Conservation (phyloP, 495 filamentous ascomycete genomes). For the Ramalina peruviana region DNA sequence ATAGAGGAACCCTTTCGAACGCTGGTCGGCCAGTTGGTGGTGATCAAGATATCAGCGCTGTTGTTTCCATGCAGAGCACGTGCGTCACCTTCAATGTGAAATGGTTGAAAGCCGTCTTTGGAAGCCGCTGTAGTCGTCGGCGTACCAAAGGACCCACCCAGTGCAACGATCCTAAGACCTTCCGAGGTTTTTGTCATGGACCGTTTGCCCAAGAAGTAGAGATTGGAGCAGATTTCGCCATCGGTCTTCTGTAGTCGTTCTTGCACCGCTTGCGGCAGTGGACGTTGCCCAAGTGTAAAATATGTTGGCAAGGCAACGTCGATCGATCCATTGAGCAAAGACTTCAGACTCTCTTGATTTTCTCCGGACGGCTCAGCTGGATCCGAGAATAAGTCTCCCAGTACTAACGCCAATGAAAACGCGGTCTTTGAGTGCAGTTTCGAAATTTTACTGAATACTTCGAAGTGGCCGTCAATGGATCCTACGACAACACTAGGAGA, state of each 20-base stretch:
- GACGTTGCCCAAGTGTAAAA: constrained; percentile 58
- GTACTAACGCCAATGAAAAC: constrained; percentile 71
- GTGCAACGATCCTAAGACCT: constrained; percentile 66
- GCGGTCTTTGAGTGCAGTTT: constrained; percentile 69
- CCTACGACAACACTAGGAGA: constrained; percentile 63
- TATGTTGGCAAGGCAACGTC: constrained; percentile 68
- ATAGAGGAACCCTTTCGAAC: constrained; percentile 50
- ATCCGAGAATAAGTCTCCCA: constrained; percentile 62
- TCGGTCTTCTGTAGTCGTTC: constrained; percentile 56
- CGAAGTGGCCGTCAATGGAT: constrained; percentile 58
- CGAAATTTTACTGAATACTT: constrained; percentile 63
- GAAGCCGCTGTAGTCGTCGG: constrained; percentile 35
- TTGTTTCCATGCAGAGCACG: constrained; percentile 58
- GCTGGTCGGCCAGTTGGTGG: constrained; percentile 66
- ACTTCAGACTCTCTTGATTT: constrained; percentile 42
- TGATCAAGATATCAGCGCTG: constrained; percentile 71
- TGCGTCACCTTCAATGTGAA: constrained; percentile 64
- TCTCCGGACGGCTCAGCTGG: constrained; percentile 26
- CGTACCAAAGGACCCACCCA: constrained; percentile 56
- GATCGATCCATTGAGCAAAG: constrained; percentile 57
- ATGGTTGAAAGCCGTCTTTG: constrained; percentile 50
- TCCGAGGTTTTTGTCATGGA: constrained; percentile 77
- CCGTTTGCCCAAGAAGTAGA: constrained; percentile 77
- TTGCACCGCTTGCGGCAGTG: constrained; percentile 53
- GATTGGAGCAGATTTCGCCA: constrained; percentile 75